Evolutionary conservation across 2,329 filamentous ascomycete species (phyloP).

Genomic region (Macrophomina phaseolina): DNA sequence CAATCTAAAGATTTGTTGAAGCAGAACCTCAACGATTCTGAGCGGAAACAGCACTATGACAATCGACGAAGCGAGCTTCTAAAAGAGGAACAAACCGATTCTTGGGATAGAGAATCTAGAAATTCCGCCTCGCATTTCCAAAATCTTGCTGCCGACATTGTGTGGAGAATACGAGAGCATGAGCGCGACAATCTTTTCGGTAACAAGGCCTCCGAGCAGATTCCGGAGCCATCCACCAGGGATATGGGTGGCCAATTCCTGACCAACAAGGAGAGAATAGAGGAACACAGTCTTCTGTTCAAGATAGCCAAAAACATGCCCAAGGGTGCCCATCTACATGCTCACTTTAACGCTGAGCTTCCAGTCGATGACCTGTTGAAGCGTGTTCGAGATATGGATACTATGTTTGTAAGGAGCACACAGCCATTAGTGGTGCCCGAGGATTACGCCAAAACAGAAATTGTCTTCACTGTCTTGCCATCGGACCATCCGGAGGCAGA

Average conservation of each 20-base stretch:
- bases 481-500: conserved; percentile 38
- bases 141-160: conserved; percentile 41
- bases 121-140: conserved; percentile 36
- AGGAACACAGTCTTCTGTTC: conserved; percentile 62
- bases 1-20: not conserved
- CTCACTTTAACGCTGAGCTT: conserved; percentile 80
- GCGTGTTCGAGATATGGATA: conserved; percentile 58
- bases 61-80: conserved; percentile 37
- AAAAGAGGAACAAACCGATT: conserved; percentile 35
- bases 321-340: conserved; percentile 75
- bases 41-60: conserved; percentile 32
- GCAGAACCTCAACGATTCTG: conserved; percentile 5
- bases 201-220: conserved; percentile 48
- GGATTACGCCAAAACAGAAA: conserved; percentile 61
- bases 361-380: conserved; percentile 65
- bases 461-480: conserved; percentile 64
- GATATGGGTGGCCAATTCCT: conserved; percentile 57
- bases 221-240: conserved; percentile 45
- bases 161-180: conserved; percentile 48
- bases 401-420: conserved; percentile 74
- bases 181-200: conserved; percentile 50
- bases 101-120: conserved; percentile 46
- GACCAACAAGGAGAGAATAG: conserved; percentile 51
- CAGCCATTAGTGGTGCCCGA: conserved; percentile 50
- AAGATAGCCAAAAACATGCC: conserved; percentile 65